Base-by-base conservation (phyloP, 768 basidiomycete species). In the Pleurotus salmoneostramineus region DNA sequence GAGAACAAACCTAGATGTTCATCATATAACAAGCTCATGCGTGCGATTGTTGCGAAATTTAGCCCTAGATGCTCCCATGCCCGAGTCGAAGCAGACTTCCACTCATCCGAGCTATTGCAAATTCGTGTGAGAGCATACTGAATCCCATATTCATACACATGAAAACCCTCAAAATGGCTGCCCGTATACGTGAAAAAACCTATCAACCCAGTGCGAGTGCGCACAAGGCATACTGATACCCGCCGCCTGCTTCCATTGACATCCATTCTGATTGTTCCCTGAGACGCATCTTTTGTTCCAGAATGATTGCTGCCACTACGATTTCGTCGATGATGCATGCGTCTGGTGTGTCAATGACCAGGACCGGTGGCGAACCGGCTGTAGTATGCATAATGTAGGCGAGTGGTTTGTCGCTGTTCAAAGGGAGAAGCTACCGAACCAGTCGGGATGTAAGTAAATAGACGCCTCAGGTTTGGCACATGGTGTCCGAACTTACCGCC, bases 261-360 rank as follows among this genome's bases (percentile, higher is more conserved):
- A 55, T 55, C 52, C 52, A 55, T 43, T 55, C 52, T 55, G 52
- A 55, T 33, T 55, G 52, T 43, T 55, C 52, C 17, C 37, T 55
- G 17, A 55, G 52, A n/a, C 52, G 15, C 36, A 55, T 17, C 40
- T 43, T 55, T 31, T 55, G 52, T 55, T 55, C 52, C 52, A 55
- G 32, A 43, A 55, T 55, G 14, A 55, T 55, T 10, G 52, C n/a
- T 10, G 52, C 52, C 12, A 55, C 52, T 17, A 43, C 52, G 17
- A 55, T 55, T 43, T 55, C 52, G 32, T 55, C 52, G 14, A 40
- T 14, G 27, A 55, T 55, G 8, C 32, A 36, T 11, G 52, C 52
- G 11, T 35, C 37, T 33, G 21, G 35, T 6, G 37, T 43, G 37
- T 43, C n/a, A 17, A 55, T 40, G 36, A 55, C 52, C 21, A 55